Evolutionary conservation across 371 early-diverging fungal genomes (phyloP), one percentile per base, ranked within the genome.

Genomic region (Mortierella sp.): DNA sequence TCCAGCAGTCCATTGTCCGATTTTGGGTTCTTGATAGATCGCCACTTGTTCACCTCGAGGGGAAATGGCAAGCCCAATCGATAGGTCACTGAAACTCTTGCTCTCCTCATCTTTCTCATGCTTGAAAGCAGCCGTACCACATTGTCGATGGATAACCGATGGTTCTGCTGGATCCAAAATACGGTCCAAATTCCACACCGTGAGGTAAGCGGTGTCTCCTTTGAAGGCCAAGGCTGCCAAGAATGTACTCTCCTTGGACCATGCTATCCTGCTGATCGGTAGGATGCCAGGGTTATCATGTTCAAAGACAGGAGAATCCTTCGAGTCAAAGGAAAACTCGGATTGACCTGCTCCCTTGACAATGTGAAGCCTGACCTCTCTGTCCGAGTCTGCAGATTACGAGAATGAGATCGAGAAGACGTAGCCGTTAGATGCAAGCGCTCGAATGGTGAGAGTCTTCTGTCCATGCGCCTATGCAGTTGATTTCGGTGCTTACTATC

Each of bases 31-130:
- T 40, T 74, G 65, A 17, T 64, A 74, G 13, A 74, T 28, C 0
- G 76, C 61, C 2, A 74, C 28, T n/a, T 74, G 76, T 7, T 74
- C 76, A n/a, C 76, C 76, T 24, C 19, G 22, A 0, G 68, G 19
- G 3, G 76, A 67, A 19, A 74, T 55, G 2, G 64, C 37, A 7
- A 74, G 49, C 3, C 76, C 76, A 1, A 74, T 68, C 7, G 68
- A 43, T 5, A 64, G 55, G 2, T 64, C 29, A 14, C 49, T 44
- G 17, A 64, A 44, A 4, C 57, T 64, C 10, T 24, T 10, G 9
- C 16, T 19, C 48, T 59, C 37, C 46, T 54, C 0, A 55, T 24
- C 8, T 52, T 51, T 14, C 22, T 9, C 40, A 54, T 24, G 29
- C 54, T 49, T n/a, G 34, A 34, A 4, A 34, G 10, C 10, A 10